Evolutionary conservation across 352 stramenopile genomes (phyloP), one percentile per base, ranked within the genome.

Genomic region (Phytophthora ohioensis): DNA sequence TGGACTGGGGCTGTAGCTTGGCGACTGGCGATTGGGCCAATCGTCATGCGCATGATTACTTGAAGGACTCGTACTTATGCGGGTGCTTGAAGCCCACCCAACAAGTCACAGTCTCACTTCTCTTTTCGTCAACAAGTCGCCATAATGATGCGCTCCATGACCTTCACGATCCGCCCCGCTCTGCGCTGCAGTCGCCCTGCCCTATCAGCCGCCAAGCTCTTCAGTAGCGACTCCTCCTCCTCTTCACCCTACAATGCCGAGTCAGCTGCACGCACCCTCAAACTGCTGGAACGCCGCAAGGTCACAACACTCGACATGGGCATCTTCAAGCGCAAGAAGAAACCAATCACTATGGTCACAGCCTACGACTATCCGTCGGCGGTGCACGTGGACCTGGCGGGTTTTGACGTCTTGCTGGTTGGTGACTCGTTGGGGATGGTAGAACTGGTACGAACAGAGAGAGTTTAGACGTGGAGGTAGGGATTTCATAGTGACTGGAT

Each of bases 261-360:
- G 52, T 62, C 81, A 0, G 71, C 82, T 17, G 85, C 82, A 56
- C 85, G 85, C 57, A 96, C 88, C 41, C 80, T 94, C 53, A 93
- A 94, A 78, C 75, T 96, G 59, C 75, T 96, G 63, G 84, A 96
- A 78, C 84, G 88, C 3, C 84, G 87, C 65, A 96, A 96, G 76
- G 85, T 96, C 58, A 90, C 87, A 63, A 94, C 88, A 62, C 69
- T 92, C 5, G 88, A 96, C 64, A 77, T 96, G 21, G 83, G 86
- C 67, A 91, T 94, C 71, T 85, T 94, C 70, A 98, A 98, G 80
- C 83, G 92, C 75, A 97, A 97, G 71, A 91, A 93, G 34, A 95
- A 99, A 49, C 98, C 97, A 48, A 99, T 99, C 64, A 98, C 93
- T n/a, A 99, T 99, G 97, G 93, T 99, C 27, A 99, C 98, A 34